phyloP scores from a whole-genome alignment of 352 stramenopile genomes.

The Blastocystis sp. region DNA sequence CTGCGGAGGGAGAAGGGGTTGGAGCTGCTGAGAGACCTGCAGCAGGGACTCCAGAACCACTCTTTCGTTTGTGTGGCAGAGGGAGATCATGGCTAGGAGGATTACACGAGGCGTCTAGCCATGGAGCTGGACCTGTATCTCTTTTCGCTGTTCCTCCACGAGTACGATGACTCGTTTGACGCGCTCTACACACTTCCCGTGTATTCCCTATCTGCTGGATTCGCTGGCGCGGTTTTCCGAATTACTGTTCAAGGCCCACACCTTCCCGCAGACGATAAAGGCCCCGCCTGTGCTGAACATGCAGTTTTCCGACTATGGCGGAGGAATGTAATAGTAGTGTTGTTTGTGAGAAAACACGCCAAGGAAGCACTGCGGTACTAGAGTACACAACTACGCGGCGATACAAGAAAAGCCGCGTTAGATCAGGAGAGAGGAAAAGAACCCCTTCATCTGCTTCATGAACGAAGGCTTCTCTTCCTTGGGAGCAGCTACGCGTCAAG shows the following conservation, averaged over 20 bases:
- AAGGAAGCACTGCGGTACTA: not conserved
- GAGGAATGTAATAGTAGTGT: not conserved
- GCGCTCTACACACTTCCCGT: not conserved
- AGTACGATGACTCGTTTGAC: not conserved
- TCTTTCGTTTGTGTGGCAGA: not conserved
- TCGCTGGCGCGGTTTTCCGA: conserved; percentile 43
- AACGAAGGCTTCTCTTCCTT: not conserved
- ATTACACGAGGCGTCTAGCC: conserved; percentile 5
- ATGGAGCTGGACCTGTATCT: conserved; percentile 46
- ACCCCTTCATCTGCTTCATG: not conserved
- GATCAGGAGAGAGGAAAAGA: not conserved
- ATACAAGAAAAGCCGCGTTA: not conserved
- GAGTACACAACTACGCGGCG: not conserved
- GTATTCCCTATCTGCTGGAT: conserved; percentile 20
- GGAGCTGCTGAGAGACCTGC: not conserved
- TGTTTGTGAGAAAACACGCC: not conserved
- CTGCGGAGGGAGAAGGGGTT: not conserved
- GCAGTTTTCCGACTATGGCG: conserved; percentile 36
- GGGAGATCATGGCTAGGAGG: not conserved
- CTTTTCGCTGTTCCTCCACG: conserved; percentile 9
- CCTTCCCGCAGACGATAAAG: not conserved
- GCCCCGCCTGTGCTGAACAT: conserved; percentile 54
- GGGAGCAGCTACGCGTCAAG: not conserved
- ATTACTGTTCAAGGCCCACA: conserved; percentile 11
- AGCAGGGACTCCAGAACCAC: not conserved